Evolutionary conservation across 2,329 filamentous ascomycete genomes (phyloP), one percentile per base, ranked within the genome.

Genomic region (Penicillium capsulatum): DNA sequence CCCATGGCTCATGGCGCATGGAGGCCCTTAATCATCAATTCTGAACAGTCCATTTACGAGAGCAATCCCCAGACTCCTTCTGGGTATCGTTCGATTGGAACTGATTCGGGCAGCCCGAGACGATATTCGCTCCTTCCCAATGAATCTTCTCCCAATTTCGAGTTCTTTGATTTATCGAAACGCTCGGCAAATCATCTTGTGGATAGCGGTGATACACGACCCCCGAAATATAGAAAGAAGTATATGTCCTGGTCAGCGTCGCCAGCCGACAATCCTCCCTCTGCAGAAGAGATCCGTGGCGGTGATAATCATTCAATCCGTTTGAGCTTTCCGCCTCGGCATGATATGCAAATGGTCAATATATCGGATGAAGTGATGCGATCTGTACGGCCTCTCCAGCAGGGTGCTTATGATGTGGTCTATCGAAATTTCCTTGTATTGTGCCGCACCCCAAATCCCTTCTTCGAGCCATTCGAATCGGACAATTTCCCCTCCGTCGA

Each of bases 381-480:
- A 16, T 31, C 22, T 1, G 35, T 38, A 13, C 50, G 24, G 16
- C 44, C 44, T 6, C 53, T 66, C 29, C 50, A 58, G 13, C 5
- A 41, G 14, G 40, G 42, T 9, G 56, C 43, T 8, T 63, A 67
- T 30, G 50, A 59, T 14, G 44, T 43, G 17, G 57, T 67, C 10
- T 44, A 56, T 28, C 41, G 42, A 11, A 45, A 52, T n/a, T 68
- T 67, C 20, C 36, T 54, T 19, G 46, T 45, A 7, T 33, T 66
- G 9, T 67, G 65, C 37, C 47, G 55, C 34, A 54, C 40, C 7
- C 49, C 62, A 3, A 60, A 53, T 34, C 44, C 54, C 3, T 45
- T 64, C n/a, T 63, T 56, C 33, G 35, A 47, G 4, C 42, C 48
- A n/a, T 67, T 65, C 31, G 58, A 62, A 19, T 51, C 57, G 0